Evolutionary conservation across 306 rosid genomes (phyloP), one percentile per base, ranked within the genome.

Genomic region (Purshia tridentata): DNA sequence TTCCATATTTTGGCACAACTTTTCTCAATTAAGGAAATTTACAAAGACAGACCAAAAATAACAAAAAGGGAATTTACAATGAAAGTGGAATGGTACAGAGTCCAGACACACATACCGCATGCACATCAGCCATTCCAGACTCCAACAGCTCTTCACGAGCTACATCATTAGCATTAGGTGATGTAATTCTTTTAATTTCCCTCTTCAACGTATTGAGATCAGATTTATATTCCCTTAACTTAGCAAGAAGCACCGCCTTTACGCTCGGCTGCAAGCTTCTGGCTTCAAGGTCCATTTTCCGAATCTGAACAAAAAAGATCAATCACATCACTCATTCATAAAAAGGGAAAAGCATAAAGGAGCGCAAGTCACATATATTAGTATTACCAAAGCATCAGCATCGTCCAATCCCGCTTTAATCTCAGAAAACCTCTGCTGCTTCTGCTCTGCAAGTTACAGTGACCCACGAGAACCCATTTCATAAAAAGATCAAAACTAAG

Each of bases 241-340:
- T 91, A 20, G 97, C 92, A 73, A 91, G 96, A 67, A 91, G 88
- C 81, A 65, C 85, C 73, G 92, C 97, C 81, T 89, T 91, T 20
- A 65, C 85, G 51, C 91, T 86, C 67, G 97, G 92, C 80, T 87
- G 97, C 88, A 91, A 78, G 78, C 96, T 91, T 78, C 97, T 87
- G 2, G 96, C 96, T 74, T 91, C 97, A 22, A 91, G 89, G 77
- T 91, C 97, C 97, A 91, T 91, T 81, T 91, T 91, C 81, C 97
- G 84, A 77, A 91, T 91, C 97, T 91, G 69, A 3, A 14, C 9
- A 5, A 47, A 71, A 14, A 15, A 5, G 35, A 71, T 37, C 4
- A 57, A 71, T 14, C 76, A 46, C 65, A 72, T 3, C 54, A 44
- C 37, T 29, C 57, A 11, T 72, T 23, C 18, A 1, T 9, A 63